phyloP scores from a whole-genome alignment of 2,329 filamentous ascomycete genomes.

The Colletotrichum caudatum region DNA sequence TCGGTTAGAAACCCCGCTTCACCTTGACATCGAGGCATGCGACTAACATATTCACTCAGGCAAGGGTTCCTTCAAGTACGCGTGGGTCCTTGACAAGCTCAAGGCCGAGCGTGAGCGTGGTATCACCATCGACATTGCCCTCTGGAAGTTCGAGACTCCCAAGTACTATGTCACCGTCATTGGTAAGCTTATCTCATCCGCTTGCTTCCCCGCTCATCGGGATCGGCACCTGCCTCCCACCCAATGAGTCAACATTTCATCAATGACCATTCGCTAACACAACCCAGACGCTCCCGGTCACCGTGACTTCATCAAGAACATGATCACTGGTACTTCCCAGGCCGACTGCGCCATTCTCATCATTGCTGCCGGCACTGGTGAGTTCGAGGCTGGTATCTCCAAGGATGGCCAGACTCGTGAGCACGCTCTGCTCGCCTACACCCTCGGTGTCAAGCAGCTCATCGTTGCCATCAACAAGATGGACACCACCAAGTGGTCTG shows the following conservation, averaged over 20 bases:
- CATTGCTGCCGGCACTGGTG: constrained; percentile 99
- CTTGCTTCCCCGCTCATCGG: background rate
- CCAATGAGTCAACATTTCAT: background rate
- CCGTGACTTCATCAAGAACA: constrained; percentile 99
- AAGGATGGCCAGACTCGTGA: constrained; percentile 99
- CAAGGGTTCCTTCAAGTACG: constrained; percentile 99
- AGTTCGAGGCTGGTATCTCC: constrained; percentile 99
- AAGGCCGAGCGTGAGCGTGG: constrained; percentile 99
- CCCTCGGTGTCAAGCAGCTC: constrained; percentile 99
- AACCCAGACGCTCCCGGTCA: constrained; percentile 90
- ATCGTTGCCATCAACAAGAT: constrained; percentile 99
- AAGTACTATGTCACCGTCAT: constrained; percentile 99
- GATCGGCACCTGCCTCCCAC: background rate
- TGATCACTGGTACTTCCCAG: constrained; percentile 99
- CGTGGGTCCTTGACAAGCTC: constrained; percentile 98
- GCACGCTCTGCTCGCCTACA: constrained; percentile 99
- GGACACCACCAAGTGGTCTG: constrained; percentile 99
- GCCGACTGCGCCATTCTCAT: constrained; percentile 99
- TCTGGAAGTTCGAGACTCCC: constrained; percentile 99
- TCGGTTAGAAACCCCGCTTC: constrained; percentile 16
- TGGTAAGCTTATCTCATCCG: constrained; percentile 66
- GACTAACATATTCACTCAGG: constrained; percentile 76
- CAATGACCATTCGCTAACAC: background rate
- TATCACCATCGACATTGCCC: constrained; percentile 99
- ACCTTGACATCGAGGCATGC: constrained; percentile 33